A percentile compares a stretch with the other conserved stretches of the same genome.
phyloP scores from a whole-genome alignment of 345 rosid species.

The Acer negundo region DNA sequence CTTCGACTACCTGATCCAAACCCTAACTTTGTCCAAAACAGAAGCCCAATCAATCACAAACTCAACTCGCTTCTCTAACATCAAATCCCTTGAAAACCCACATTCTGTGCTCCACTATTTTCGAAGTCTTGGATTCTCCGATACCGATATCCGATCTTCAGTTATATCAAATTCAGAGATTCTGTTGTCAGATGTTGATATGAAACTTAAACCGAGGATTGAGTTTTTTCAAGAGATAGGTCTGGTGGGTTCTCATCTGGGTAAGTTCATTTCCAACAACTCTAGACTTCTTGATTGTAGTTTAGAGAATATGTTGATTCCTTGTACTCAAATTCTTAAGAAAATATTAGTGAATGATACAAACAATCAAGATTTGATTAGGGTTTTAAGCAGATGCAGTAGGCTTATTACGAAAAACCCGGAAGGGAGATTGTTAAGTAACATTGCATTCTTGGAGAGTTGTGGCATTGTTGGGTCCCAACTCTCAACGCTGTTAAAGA shows the following conservation, averaged over 20 bases:
- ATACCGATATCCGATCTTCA: slow-evolving; percentile 24
- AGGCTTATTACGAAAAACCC: slow-evolving; percentile 25
- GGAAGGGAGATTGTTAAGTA: slow-evolving; percentile 17
- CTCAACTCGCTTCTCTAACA: slow-evolving; percentile 5
- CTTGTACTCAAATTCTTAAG: slow-evolving; percentile 26
- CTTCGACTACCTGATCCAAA: slow-evolving; percentile 12
- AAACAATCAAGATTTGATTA: slow-evolving; percentile 25
- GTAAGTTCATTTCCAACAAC: slow-evolving; percentile 27
- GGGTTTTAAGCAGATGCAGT: slow-evolving; percentile 21
- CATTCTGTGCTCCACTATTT: slow-evolving; percentile 9
- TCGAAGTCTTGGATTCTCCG: slow-evolving; percentile 26
- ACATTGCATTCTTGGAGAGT: slow-evolving; percentile 31
- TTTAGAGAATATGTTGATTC: slow-evolving; percentile 32
- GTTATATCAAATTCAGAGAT: slow-evolving; percentile 22
- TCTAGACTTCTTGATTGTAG: slow-evolving; percentile 18
- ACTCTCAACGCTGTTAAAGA: slow-evolving; percentile 26
- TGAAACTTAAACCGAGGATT: slow-evolving; percentile 33
- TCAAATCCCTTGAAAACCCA: slow-evolving; percentile 33
- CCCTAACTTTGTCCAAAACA: slow-evolving; percentile 19
- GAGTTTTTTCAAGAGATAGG: slow-evolving; percentile 32
- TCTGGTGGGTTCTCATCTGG: slow-evolving; percentile 16
- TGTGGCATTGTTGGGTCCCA: slow-evolving; percentile 41
- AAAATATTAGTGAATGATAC: slow-evolving; percentile 22
- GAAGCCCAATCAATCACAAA: slow-evolving; percentile 16
- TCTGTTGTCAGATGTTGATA: slow-evolving; percentile 24